Conservation (phyloP, 495 filamentous ascomycete species). For the Tuber umbilicatum region DNA sequence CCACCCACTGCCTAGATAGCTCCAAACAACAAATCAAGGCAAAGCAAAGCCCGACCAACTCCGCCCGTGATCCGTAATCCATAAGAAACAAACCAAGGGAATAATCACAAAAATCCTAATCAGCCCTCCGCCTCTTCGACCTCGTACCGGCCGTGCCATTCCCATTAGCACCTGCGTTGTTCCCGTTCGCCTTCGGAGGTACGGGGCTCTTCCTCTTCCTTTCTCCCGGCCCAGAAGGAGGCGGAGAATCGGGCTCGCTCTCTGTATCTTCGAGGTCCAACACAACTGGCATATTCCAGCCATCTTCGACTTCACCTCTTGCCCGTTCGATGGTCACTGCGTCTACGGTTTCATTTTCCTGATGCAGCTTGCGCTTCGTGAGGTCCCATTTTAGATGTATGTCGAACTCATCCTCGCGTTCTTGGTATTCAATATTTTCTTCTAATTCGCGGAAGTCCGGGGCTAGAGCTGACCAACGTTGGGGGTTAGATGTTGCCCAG, state of each 20-base stretch:
- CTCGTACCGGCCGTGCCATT: neutral
- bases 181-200: neutral
- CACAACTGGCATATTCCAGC: conserved; percentile 80
- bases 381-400: conserved; percentile 94
- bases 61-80: neutral
- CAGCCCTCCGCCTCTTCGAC: neutral
- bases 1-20: neutral
- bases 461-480: conserved; percentile 93
- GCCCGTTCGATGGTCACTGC: conserved; percentile 67
- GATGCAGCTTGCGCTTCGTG: conserved; percentile 77
- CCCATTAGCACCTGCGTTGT: neutral
- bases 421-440: conserved; percentile 94
- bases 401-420: conserved; percentile 95
- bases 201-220: conserved; percentile 32
- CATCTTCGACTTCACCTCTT: conserved; percentile 55
- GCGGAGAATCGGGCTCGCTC: conserved; percentile 64
- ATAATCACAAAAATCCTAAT: neutral
- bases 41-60: neutral
- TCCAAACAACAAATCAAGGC: neutral
- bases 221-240: conserved; percentile 14
- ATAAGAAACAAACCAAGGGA: neutral
- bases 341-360: conserved; percentile 79
- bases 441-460: conserved; percentile 97
- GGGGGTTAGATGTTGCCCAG: conserved; percentile 85
- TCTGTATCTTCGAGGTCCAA: conserved; percentile 69